Evolutionary conservation across 1,284 basidiomycete genomes (phyloP).

Genomic region (Ceratobasidium sp.): DNA sequence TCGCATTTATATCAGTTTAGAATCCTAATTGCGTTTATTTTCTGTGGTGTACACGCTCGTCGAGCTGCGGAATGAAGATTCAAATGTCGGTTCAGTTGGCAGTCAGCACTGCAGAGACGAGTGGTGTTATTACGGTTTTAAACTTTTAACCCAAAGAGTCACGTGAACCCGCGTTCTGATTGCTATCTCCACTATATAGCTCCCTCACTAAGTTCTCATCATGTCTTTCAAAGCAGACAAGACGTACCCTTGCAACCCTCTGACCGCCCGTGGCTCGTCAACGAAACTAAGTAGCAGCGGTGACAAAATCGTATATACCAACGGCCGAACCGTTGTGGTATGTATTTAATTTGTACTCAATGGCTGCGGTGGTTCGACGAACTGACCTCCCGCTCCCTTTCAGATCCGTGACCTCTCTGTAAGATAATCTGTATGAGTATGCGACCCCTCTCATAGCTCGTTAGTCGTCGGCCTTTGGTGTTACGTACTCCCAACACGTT

Average conservation of each 20-base stretch:
- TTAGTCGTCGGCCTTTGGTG: slow-evolving; percentile 71
- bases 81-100: background rate
- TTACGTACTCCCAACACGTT: slow-evolving; percentile 83
- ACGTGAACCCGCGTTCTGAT: slow-evolving; percentile 16
- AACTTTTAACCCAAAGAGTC: background rate
- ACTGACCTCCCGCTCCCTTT: background rate
- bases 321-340: slow-evolving; percentile 88
- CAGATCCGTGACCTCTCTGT: slow-evolving; percentile 77
- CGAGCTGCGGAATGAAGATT: background rate
- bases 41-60: background rate
- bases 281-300: slow-evolving; percentile 89
- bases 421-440: slow-evolving; percentile 15
- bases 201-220: slow-evolving; percentile 17
- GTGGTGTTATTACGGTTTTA: background rate
- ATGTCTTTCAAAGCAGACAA: slow-evolving; percentile 39
- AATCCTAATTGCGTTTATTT: slow-evolving; percentile 9
- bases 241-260: slow-evolving; percentile 79
- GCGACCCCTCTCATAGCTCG: slow-evolving; percentile 35
- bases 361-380: slow-evolving; percentile 17
- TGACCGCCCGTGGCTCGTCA: slow-evolving; percentile 77
- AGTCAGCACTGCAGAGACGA: background rate
- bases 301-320: slow-evolving; percentile 89
- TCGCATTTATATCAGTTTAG: slow-evolving; percentile 23
- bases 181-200: background rate
- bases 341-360: slow-evolving; percentile 55